Evolutionary conservation across 768 basidiomycete species (phyloP), one percentile per base, ranked within the genome.

Genomic region (Dentipellis sp.): DNA sequence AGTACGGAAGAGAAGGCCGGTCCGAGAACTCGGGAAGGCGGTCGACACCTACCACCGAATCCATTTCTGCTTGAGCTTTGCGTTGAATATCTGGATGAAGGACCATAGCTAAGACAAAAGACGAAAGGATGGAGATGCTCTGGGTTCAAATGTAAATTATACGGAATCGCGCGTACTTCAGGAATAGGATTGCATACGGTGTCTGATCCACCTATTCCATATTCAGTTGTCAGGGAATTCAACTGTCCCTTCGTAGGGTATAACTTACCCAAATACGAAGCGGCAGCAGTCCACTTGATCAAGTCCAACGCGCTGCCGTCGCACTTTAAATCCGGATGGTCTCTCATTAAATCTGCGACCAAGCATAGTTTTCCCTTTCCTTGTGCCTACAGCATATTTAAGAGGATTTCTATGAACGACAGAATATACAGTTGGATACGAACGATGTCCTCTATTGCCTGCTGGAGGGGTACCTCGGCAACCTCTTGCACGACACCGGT

Each of bases 11-110:
- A 8, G 59, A 59, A 10, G 37, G 50, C 51, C 59, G 40, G 34
- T 68, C 67, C 7, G 52, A 56, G 45, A 68, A 60, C 9, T 63
- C 57, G 19, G 67, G 67, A 47, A 68, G 63, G 7, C 67, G 59
- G 29, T 59, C 66, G 16, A 38, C 19, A 9, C 66, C 66, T 2
- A 65, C 56, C 4, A 64, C 58, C 10, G 46, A 22, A 46, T 69
- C 68, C 36, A 69, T 59, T 47, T 69, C 65, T 17, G 62, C 65
- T 48, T 67, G 68, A 2, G 65, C 64, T 37, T 53, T 59, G 5
- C 50, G 54, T 53, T 65, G 64, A 8, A 64, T 59, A 1, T 61
- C 60, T 11, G 66, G 66, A 48, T 63, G 52, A 35, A 57, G 38
- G 35, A 50, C 54, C 59, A 63, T 63, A 23, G 58, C 55, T 50